Conservation (phyloP, 192 early-diverging fungal species). For the Mortierella claussenii region DNA sequence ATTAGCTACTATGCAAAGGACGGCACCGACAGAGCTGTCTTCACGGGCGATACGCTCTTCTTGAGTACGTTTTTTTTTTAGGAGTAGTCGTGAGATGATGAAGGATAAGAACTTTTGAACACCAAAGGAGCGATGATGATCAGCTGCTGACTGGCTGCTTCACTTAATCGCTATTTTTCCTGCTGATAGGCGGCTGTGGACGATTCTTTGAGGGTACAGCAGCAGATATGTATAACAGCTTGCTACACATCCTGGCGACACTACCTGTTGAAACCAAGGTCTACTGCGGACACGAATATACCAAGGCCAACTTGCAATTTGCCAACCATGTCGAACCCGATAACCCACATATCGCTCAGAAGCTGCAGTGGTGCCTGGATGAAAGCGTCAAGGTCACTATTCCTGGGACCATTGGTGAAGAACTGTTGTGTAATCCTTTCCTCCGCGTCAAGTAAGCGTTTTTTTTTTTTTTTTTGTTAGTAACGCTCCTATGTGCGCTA, state of each 20-base stretch:
- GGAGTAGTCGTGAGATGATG: background rate
- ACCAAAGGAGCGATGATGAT: too few species aligned
- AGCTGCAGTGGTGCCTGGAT: slow-evolving; percentile 35
- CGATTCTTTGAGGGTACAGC: slow-evolving; percentile 69
- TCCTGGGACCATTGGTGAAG: slow-evolving; percentile 90
- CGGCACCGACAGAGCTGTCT: slow-evolving; percentile 54
- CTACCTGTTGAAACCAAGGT: slow-evolving; percentile 71
- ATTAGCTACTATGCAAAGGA: slow-evolving; percentile 87
- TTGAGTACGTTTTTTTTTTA: slow-evolving; percentile 31
- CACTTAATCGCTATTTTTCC: background rate
- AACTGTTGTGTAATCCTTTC: slow-evolving; percentile 89
- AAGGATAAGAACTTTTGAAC: too few species aligned
- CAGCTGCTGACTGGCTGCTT: too few species aligned
- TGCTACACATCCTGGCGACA: slow-evolving; percentile 63
- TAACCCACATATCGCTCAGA: slow-evolving; percentile 64
- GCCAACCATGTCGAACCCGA: slow-evolving; percentile 79
- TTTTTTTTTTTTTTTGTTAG: background rate
- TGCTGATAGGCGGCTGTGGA: slow-evolving; percentile 59
- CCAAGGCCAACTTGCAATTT: slow-evolving; percentile 71
- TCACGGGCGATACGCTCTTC: slow-evolving; percentile 65
- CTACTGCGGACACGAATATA: slow-evolving; percentile 71
- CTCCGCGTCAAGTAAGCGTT: slow-evolving; percentile 73
- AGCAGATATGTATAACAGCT: slow-evolving; percentile 67
- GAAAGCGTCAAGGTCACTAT: slow-evolving; percentile 60
- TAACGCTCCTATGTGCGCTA: background rate